A percentile compares a stretch with the other conserved stretches of the same genome.
These are phyloP conservation scores for Styphnolobium japonicum DNA, from an alignment of 306 rosid genomes.

Conservation along the genomic window DNA sequence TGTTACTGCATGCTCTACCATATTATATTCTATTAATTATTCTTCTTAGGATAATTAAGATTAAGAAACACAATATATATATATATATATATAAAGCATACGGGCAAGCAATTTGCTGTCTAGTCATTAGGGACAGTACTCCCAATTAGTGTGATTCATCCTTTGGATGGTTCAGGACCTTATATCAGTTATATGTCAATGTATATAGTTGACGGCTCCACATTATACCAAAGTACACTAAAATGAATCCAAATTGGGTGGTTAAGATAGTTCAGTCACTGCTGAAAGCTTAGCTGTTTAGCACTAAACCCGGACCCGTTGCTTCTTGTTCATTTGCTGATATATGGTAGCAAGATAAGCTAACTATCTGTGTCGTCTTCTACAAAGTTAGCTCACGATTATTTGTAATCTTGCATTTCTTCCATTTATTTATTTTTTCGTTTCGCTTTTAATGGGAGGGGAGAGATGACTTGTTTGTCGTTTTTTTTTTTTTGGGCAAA, in stretches of 20 bases:
- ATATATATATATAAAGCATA: neutral
- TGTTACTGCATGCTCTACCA: neutral
- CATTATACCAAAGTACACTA: neutral
- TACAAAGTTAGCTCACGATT: neutral
- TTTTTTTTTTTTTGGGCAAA: too few species aligned
- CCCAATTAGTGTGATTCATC: neutral
- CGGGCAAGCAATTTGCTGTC: neutral
- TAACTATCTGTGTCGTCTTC: neutral
- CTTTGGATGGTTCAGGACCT: neutral
- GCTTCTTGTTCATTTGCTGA: neutral
- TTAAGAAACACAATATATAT: too few species aligned
- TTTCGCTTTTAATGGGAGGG: too few species aligned
- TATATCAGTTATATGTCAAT: neutral
- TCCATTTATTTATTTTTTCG: too few species aligned
- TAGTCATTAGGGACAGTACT: neutral
- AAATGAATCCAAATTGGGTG: neutral
- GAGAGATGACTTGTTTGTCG: too few species aligned
- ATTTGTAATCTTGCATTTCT: neutral
- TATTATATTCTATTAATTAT: too few species aligned
- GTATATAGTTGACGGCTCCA: neutral
- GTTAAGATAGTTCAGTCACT: constrained; percentile 12
- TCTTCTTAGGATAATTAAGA: too few species aligned
- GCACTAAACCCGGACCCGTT: neutral
- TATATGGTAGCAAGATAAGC: neutral
- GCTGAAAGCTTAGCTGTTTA: neutral